Evolutionary conservation across 139 green algal species (phyloP).

Genomic region (Microglena sp.): DNA sequence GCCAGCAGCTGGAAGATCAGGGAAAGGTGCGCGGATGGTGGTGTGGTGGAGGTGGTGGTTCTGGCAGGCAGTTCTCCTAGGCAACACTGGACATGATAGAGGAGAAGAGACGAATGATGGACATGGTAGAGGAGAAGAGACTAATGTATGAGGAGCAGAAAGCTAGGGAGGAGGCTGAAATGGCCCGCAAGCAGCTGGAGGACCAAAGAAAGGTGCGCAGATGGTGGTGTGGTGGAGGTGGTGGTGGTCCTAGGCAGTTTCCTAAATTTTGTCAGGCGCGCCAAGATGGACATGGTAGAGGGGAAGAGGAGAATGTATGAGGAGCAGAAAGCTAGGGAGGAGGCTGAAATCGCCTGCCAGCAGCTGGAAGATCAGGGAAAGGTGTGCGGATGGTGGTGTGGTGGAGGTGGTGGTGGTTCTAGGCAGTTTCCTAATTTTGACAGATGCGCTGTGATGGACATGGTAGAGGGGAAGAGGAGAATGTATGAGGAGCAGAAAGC

Average conservation of each 20-base stretch:
- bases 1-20: too few species aligned
- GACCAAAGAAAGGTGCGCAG: slow-evolving; percentile 68
- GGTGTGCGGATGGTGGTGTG: too few species aligned
- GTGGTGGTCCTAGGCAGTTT: slow-evolving; percentile 66
- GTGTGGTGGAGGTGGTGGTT: too few species aligned
- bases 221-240: slow-evolving; percentile 78
- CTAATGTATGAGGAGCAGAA: too few species aligned
- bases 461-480: slow-evolving; percentile 58
- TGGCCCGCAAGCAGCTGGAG: slow-evolving; percentile 16
- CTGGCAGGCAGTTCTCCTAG: too few species aligned
- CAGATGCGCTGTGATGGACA: slow-evolving; percentile 58
- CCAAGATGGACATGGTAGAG: slow-evolving; percentile 63
- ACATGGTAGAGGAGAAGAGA: too few species aligned
- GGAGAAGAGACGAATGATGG: too few species aligned
- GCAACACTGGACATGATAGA: too few species aligned
- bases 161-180: slow-evolving; percentile 25
- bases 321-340: slow-evolving; percentile 47
- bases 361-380: slow-evolving; percentile 38
- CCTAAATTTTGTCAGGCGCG: slow-evolving; percentile 46
- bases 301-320: slow-evolving; percentile 61
- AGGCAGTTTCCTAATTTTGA: too few species aligned
- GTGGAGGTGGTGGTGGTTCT: too few species aligned
- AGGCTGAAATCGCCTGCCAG: slow-evolving; percentile 38
- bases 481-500: slow-evolving; percentile 53
- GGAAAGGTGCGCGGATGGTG: too few species aligned